Percentiles rank a stretch among this genome's conserved stretches.
Conservation (phyloP, 495 filamentous ascomycete genomes). For the Aspergillus carlsbadensis region DNA sequence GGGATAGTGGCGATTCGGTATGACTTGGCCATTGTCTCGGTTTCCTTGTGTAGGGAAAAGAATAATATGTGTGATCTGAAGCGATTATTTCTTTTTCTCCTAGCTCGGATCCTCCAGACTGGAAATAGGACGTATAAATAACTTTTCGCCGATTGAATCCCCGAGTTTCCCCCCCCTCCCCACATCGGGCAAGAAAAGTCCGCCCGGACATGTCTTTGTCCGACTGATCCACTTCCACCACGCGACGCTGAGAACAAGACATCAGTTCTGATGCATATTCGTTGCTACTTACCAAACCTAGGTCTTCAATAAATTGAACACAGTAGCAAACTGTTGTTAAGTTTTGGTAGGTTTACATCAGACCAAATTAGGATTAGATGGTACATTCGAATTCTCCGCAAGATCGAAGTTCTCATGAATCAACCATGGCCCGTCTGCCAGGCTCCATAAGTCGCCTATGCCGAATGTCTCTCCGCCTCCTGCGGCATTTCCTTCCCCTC, state of each 20-base stretch:
- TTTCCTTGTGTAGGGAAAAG: not conserved
- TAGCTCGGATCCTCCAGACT: not conserved
- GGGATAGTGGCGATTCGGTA: slow-evolving; percentile 54
- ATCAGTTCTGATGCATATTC: too few relatives aligned
- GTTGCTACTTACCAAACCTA: too few relatives aligned
- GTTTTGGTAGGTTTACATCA: too few relatives aligned
- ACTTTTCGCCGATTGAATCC: not conserved
- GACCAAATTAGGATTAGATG: not conserved
- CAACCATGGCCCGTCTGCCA: slow-evolving; percentile 44
- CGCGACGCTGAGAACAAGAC: not conserved
- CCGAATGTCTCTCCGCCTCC: not conserved
- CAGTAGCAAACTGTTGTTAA: not conserved
- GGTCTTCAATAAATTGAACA: not conserved
- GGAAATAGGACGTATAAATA: slow-evolving; percentile 3
- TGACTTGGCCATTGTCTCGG: slow-evolving; percentile 7
- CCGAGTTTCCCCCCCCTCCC: not conserved
- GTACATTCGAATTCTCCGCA: not conserved
- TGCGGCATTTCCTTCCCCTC: too few relatives aligned
- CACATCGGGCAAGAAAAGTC: slow-evolving; percentile 9
- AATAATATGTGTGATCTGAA: not conserved
- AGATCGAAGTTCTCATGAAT: slow-evolving; percentile 32
- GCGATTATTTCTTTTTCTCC: not conserved
- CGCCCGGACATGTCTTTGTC: slow-evolving; percentile 18
- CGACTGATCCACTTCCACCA: not conserved
- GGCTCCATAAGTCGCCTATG: slow-evolving; percentile 39